Conservation (phyloP, 176 grass and related monocot genomes). For the Bolboschoenus planiculmis region DNA sequence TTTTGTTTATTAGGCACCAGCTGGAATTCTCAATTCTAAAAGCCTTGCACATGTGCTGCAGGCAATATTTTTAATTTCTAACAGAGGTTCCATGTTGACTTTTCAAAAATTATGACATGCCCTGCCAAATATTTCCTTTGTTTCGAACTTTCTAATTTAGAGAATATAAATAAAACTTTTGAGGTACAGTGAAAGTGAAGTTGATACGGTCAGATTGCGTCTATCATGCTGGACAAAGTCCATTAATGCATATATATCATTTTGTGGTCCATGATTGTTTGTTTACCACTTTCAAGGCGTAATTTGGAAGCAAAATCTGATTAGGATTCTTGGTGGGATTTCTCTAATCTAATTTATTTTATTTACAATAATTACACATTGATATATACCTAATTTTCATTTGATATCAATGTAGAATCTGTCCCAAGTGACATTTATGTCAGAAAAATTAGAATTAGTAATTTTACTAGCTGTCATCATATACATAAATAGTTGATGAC, state of each 20-base stretch:
- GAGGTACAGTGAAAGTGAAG: background rate
- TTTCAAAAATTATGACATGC: background rate
- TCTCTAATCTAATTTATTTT: background rate
- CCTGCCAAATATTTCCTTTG: background rate
- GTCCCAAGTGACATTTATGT: background rate
- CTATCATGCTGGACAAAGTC: background rate
- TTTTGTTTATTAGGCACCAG: background rate
- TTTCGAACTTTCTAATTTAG: background rate
- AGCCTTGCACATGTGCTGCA: background rate
- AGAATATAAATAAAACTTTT: background rate
- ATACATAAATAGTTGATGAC: background rate
- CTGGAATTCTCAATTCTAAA: background rate
- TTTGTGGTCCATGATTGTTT: background rate
- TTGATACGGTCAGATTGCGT: background rate
- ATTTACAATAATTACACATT: background rate
- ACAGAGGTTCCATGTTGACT: background rate
- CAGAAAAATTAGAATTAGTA: background rate
- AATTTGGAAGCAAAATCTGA: background rate
- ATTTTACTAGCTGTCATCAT: background rate
- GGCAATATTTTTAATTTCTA: background rate
- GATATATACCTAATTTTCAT: background rate
- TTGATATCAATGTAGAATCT: background rate
- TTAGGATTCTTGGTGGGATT: conserved; percentile 1
- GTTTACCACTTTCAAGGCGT: background rate
- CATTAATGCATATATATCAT: background rate